Conservation (phyloP, 257 asterid species). For the Leonotis leonurus region DNA sequence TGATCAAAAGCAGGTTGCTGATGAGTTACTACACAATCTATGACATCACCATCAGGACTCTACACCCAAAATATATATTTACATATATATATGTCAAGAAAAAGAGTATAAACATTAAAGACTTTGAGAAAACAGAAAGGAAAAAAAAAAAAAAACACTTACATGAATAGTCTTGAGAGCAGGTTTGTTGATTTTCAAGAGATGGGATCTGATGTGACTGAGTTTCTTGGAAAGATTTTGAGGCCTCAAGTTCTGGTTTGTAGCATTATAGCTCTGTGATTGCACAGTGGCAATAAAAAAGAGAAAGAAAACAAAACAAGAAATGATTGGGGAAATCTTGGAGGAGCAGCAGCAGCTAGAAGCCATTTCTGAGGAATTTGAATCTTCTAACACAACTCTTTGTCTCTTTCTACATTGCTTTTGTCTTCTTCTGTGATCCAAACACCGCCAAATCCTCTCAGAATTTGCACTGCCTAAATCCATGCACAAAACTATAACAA, state of each 20-base stretch:
- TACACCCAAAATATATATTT: constrained; percentile 15
- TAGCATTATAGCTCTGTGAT: constrained; percentile 21
- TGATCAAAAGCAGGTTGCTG: constrained; percentile 93
- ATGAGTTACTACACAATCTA: constrained; percentile 72
- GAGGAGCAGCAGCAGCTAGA: constrained; percentile 3
- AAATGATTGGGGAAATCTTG: constrained; percentile 60
- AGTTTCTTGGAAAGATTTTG: constrained; percentile 35
- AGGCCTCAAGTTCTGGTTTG: constrained; percentile 42
- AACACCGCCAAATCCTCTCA: constrained; percentile 22
- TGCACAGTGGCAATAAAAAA: constrained; percentile 35
- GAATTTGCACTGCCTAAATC: constrained; percentile 28
- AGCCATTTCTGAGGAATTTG: constrained; percentile 36
- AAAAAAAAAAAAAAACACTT: not conserved
- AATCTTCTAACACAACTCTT: constrained; percentile 24
- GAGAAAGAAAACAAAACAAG: constrained; percentile 51
- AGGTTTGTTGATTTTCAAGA: constrained; percentile 73
- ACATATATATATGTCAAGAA: too few species aligned
- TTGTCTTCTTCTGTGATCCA: constrained; percentile 50
- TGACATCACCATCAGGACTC: constrained; percentile 93
- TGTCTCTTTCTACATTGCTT: constrained; percentile 30
- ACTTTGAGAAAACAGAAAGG: not conserved
- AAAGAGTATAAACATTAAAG: not conserved
- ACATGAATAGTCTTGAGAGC: constrained; percentile 72
- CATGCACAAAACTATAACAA: constrained; percentile 17
- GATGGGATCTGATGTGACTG: constrained; percentile 42